Conservation (phyloP, 345 rosid genomes). For the Syzygium aromaticum region DNA sequence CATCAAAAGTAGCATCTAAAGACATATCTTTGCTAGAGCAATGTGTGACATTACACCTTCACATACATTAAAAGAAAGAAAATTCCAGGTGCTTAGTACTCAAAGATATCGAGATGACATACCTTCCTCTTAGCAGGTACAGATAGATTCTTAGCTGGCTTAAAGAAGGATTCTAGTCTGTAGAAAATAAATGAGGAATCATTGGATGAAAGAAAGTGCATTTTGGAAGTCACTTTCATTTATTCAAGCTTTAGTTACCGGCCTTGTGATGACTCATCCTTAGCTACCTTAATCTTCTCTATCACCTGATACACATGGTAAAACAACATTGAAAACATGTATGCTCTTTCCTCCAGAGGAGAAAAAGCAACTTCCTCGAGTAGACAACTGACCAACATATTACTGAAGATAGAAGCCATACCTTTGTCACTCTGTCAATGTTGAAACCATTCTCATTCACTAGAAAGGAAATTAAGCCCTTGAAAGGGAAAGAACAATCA, state of each 20-base stretch:
- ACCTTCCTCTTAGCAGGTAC: slow-evolving; percentile 73
- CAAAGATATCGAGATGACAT: slow-evolving; percentile 6
- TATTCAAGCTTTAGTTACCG: slow-evolving; percentile 23
- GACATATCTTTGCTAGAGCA: too few relatives aligned
- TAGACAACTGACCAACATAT: neutral
- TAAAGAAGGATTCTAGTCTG: slow-evolving; percentile 78
- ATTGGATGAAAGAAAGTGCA: neutral
- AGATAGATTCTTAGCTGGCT: slow-evolving; percentile 51
- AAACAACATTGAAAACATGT: neutral
- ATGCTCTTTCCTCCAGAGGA: neutral
- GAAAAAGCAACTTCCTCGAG: neutral
- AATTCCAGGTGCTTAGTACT: neutral
- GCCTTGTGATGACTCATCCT: slow-evolving; percentile 83
- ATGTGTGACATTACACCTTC: neutral
- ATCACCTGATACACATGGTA: slow-evolving; percentile 37
- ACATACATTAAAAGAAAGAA: neutral
- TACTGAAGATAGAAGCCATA: slow-evolving; percentile 1
- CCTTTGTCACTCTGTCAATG: slow-evolving; percentile 75
- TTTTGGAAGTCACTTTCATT: neutral
- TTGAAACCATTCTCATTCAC: slow-evolving; percentile 94
- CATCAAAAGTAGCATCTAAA: too few relatives aligned
- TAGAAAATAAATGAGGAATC: neutral
- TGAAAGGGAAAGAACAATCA: neutral
- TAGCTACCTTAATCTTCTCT: slow-evolving; percentile 85
- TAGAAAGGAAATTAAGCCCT: slow-evolving; percentile 30